Percentiles rank a stretch among this genome's conserved stretches.
These are phyloP conservation scores for Fusarium longipes DNA, from an alignment of 2,329 filamentous ascomycete species.

Conservation along the genomic window DNA sequence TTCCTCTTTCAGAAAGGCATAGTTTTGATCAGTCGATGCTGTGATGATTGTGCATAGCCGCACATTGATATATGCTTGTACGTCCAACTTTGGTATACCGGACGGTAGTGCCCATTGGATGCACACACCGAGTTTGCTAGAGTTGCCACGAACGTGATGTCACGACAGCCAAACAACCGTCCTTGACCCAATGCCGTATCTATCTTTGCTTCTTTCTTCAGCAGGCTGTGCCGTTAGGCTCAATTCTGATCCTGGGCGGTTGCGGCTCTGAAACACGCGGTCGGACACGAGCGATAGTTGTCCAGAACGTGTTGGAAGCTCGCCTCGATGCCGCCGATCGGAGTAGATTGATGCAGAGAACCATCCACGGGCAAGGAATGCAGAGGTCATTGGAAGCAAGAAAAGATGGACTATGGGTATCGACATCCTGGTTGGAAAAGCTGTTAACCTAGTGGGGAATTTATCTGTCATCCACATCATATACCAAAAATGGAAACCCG, in stretches of 20 bases:
- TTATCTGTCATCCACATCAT: constrained; percentile 15
- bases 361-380: constrained; percentile 11
- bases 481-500: constrained; percentile 34
- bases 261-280: constrained; percentile 25
- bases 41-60: background rate
- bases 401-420: constrained; percentile 4
- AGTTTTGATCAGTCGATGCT: background rate
- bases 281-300: constrained; percentile 32
- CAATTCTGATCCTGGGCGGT: background rate
- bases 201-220: constrained; percentile 1
- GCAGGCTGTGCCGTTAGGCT: background rate
- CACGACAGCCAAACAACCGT: constrained; percentile 1
- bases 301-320: constrained; percentile 35
- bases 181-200: constrained; percentile 4
- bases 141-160: constrained; percentile 22
- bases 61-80: background rate
- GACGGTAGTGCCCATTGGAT: constrained; percentile 9
- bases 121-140: constrained; percentile 23
- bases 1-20: constrained; percentile 4
- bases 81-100: constrained; percentile 6
- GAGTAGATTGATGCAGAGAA: background rate
- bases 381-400: constrained; percentile 26
- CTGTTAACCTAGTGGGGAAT: constrained; percentile 30
- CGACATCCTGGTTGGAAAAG: constrained; percentile 15
- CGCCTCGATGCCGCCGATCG: constrained; percentile 17